A percentile compares a stretch with the other conserved stretches of the same genome.
These are phyloP conservation scores for Closterium sp. DNA, from an alignment of 139 green algal genomes.

Conservation along the genomic window DNA sequence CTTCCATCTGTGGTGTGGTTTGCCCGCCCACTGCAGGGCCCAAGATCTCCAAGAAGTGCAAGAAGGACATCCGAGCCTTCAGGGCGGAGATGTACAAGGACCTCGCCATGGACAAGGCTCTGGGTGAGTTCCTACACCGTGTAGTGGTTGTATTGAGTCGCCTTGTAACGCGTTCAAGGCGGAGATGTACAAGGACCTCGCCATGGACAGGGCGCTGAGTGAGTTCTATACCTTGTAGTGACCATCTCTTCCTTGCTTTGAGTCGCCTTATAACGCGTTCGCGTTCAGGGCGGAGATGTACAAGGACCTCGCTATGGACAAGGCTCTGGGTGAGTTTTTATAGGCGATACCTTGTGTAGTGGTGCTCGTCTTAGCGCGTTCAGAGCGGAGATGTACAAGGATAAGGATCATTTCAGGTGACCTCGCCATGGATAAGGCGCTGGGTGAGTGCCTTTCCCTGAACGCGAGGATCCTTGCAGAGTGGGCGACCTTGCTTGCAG, in stretches of 20 bases:
- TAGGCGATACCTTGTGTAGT: neutral
- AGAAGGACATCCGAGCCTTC: conserved; percentile 49
- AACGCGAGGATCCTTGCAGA: no score
- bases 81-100: conserved; percentile 70
- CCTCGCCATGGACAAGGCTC: conserved; percentile 75
- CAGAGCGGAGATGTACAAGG: conserved; percentile 66
- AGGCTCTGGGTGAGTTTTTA: conserved; percentile 65
- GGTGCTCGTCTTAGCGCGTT: conserved; percentile 47
- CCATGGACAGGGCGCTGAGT: conserved; percentile 75
- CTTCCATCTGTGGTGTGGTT: no score
- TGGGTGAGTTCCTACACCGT: conserved; percentile 58
- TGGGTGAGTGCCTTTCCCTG: conserved; percentile 66
- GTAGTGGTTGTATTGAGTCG: neutral
- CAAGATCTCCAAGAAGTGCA: no score
- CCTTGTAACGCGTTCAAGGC: conserved; percentile 62
- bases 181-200: conserved; percentile 72
- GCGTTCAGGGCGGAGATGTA: no score
- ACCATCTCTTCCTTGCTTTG: no score
- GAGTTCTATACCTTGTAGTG: neutral
- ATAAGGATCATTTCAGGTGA: no score
- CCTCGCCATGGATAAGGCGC: conserved; percentile 75
- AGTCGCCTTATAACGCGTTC: no score
- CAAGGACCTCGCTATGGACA: conserved; percentile 62
- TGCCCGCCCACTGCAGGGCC: no score
- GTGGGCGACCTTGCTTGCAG: no score